Base-by-base conservation (phyloP, 805 yeast genomes). In the Zygoascus bituminiphila region DNA sequence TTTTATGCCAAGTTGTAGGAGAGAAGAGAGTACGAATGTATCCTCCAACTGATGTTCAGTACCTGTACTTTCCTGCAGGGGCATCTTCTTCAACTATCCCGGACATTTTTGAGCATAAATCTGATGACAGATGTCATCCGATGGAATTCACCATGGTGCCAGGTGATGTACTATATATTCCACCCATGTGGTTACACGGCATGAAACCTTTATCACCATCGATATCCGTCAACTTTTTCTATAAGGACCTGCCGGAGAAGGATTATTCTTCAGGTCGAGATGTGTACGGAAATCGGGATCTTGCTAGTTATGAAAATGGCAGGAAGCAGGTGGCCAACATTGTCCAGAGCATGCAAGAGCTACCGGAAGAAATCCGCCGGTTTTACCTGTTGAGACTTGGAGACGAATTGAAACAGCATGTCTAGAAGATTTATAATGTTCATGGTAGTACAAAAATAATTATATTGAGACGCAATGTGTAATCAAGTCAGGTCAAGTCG, bases 121-220 rank as follows among this genome's bases (percentile, higher is more conserved):
- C 35, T 20, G 46, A 35, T 26, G 47, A 33, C 7, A 41, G 46
- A 12, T 33, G 41, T 5, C 60, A 57, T 21, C 68, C 71, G 4
- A 48, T 54, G 24, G 69, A 66, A 45, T 48, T 56, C 19, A 44
- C 52, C 15, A 57, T 68, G 63, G 25, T 55, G 12, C 67, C 71
- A 1, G 71, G 72, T 5, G 73, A 69, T 48, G 54, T 66, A 20
- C 38, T 69, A 8, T 64, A 60, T 43, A 59, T 67, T 26, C 72
- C 72, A 8, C 50, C 70, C 4, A 53, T 63, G 58, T 68, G 72
- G 72, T 52, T 66, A 4, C 70, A 68, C 50, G 69, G 71, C 20
- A 63, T 67, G 10, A 50, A 49, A n/a, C 62, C 67, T 2, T 42
- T 57, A 12, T 44, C 47, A 3, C 57, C 65, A 15, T 63, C 69